A percentile compares a stretch with the other conserved stretches of the same genome.
phyloP scores from a whole-genome alignment of 306 rosid species.

The Dryas alaskensis region DNA sequence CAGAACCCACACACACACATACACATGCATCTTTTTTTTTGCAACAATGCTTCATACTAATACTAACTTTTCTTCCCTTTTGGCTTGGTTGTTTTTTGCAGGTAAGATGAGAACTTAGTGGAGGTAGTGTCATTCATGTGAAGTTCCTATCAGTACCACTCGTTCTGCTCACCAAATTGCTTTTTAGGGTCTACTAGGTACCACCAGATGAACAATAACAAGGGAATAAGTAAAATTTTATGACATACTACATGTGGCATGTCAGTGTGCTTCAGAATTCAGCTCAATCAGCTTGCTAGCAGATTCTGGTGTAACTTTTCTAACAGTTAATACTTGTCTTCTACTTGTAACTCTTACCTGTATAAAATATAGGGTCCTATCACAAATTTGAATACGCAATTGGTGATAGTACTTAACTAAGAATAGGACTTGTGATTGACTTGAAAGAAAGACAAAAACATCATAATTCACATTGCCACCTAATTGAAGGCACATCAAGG shows the following conservation, averaged over 20 bases:
- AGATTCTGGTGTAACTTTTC: neutral
- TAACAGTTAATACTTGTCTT: neutral
- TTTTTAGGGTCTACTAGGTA: neutral
- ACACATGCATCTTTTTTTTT: no score
- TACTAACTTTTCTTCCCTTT: neutral
- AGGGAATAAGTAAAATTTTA: neutral
- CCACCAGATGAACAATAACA: neutral
- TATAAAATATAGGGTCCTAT: neutral
- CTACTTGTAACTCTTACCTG: neutral
- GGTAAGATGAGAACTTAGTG: neutral
- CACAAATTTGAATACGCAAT: neutral
- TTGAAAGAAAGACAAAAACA: slow-evolving; percentile 21
- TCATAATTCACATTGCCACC: slow-evolving; percentile 35
- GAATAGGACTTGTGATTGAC: slow-evolving; percentile 17
- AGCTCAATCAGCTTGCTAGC: neutral
- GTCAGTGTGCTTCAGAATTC: neutral
- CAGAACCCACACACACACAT: no score
- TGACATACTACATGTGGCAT: slow-evolving; percentile 1
- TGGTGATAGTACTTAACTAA: neutral
- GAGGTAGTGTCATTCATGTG: neutral
- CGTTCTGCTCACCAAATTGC: neutral
- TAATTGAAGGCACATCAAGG: slow-evolving; percentile 12
- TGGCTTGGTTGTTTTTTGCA: neutral
- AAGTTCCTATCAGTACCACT: neutral
- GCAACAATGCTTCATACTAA: neutral